A percentile compares a stretch with the other conserved stretches of the same genome.
These are phyloP conservation scores for Fusarium setosum DNA, from an alignment of 2,329 filamentous ascomycete species.

Conservation along the genomic window DNA sequence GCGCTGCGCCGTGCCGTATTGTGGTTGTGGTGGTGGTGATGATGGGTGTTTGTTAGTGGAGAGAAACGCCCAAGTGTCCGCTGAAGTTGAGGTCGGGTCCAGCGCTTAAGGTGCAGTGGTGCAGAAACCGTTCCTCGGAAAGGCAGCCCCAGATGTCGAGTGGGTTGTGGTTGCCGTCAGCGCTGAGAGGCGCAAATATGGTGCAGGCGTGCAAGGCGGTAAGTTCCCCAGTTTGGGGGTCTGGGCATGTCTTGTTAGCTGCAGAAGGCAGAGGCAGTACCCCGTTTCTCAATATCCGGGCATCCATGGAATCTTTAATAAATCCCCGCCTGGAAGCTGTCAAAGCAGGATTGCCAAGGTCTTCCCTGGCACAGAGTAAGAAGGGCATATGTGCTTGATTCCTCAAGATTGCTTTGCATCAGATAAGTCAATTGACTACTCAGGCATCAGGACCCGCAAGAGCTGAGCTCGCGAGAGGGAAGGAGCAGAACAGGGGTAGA, in stretches of 20 bases:
- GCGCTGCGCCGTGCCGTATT: conserved; percentile 33
- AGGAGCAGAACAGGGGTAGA: not conserved
- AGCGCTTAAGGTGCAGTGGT: not conserved
- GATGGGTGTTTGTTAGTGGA: conserved; percentile 1
- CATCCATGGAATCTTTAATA: not conserved
- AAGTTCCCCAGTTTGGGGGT: not conserved
- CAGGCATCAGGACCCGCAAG: not conserved
- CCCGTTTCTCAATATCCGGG: not conserved
- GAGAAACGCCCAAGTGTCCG: conserved; percentile 15
- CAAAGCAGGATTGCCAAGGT: not conserved
- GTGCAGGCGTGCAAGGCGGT: not conserved
- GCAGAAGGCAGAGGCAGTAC: not conserved
- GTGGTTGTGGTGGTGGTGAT: conserved; percentile 18
- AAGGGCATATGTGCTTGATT: not conserved
- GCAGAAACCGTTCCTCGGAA: not conserved
- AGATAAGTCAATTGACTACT: no score
- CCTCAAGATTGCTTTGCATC: not conserved
- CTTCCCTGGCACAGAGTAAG: not conserved
- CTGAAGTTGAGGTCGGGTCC: not conserved
- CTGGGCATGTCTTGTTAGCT: not conserved
- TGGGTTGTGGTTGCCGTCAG: not conserved
- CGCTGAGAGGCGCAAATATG: not conserved
- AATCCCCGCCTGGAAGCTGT: not conserved
- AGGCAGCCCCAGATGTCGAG: not conserved
- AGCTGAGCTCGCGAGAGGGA: conserved; percentile 2